Base-by-base conservation (phyloP, 371 early-diverging fungal genomes). In the Mucor indicus region DNA sequence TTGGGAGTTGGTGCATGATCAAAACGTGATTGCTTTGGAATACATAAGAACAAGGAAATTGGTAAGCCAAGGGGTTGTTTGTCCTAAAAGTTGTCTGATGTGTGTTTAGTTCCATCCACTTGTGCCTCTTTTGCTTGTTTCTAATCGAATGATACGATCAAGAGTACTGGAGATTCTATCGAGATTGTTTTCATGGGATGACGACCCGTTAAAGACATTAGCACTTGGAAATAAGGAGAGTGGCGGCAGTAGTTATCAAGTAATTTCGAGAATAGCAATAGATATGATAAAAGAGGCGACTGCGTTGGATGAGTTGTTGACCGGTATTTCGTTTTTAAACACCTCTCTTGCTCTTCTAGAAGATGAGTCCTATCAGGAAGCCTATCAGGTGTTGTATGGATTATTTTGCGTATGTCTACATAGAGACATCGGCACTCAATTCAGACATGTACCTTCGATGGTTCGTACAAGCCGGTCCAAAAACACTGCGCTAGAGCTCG, bases 141-240 rank as follows among this genome's bases (percentile, higher is more conserved):
- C n/a, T 3, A 41, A 63, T 39, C 38, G 62, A 16, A 49, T 69
- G 12, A 47, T 64, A n/a, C 48, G 64, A 16, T 37, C 31, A 10
- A 49, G 61, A 12, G 54, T 60, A 3, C 31, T 69, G 9, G 73
- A 72, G 30, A 66, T 72, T 1, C 11, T 69, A n/a, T 55, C 55
- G 9, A 46, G 38, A 1, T 27, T 72, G 13, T 57, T 64, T 42
- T 36, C 53, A 9, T 68, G 60, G 61, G 61, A 53, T 11, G 38
- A 52, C 3, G 36, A 52, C 27, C 69, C 69, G 9, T 27, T 60
- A 25, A 2, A 21, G 16, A 48, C 55, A n/a, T 29, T 56, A 12
- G 1, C 29, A 25, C 16, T 19, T 19, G 27, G 23, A 27, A 17
- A 37, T 1, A 44, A 33, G 45, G 45, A 21, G 12, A 43, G 23